phyloP scores from a whole-genome alignment of 352 stramenopile species.

The Pythium myriotylum region DNA sequence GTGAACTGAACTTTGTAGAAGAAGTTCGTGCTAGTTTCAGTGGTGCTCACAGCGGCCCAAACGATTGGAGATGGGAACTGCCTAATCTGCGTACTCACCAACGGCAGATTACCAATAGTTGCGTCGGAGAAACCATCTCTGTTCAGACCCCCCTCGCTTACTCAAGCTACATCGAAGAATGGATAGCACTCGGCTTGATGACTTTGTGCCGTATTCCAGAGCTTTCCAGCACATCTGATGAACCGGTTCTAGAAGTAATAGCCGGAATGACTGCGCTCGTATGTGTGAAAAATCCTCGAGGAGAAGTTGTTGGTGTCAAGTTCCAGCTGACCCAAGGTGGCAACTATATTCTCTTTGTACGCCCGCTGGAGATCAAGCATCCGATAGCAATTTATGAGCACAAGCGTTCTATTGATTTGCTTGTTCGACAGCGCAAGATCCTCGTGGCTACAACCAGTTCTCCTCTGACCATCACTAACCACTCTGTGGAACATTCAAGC shows the following conservation, averaged over 20 bases:
- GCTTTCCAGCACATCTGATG: neutral
- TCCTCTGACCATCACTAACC: conserved; percentile 35
- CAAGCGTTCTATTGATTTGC: conserved; percentile 5
- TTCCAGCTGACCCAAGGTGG: conserved; percentile 15
- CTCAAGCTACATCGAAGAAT: conserved; percentile 30
- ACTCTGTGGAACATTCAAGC: conserved; percentile 20
- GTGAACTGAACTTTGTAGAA: conserved; percentile 29
- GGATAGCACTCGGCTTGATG: conserved; percentile 31
- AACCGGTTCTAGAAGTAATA: conserved; percentile 31
- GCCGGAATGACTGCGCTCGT: conserved; percentile 14
- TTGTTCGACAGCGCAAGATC: conserved; percentile 28
- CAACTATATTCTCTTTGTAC: conserved; percentile 37
- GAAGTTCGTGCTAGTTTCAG: conserved; percentile 24
- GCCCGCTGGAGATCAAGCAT: conserved; percentile 39
- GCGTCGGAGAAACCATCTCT: conserved; percentile 31
- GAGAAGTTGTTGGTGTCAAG: conserved; percentile 14
- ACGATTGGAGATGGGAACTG: conserved; percentile 43
- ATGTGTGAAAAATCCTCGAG: conserved; percentile 26
- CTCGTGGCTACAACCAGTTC: conserved; percentile 8
- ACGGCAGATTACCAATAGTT: conserved; percentile 38
- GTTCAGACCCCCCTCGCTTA: conserved; percentile 40
- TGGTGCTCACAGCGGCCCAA: neutral
- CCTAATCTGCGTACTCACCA: conserved; percentile 31
- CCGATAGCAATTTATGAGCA: conserved; percentile 30
- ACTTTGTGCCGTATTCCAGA: conserved; percentile 36